Evolutionary conservation across 148 eudicot species (phyloP), one percentile per base, ranked within the genome.

Genomic region (Silene latifolia): DNA sequence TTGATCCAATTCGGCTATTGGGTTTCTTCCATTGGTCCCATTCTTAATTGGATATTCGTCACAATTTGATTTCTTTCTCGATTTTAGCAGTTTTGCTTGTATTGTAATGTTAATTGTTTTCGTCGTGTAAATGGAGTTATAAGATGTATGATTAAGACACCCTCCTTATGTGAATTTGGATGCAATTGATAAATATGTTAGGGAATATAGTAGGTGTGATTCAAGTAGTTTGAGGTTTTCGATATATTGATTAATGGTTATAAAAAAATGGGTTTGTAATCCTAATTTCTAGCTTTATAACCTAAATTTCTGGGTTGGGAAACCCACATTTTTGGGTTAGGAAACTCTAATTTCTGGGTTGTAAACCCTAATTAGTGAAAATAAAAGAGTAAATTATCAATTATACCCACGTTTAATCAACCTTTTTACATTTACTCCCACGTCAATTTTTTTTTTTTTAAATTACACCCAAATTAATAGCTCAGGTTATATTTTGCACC

Each of bases 11-110:
- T 74, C 83, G 83, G 23, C 86, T 90, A 61, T 77, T 87, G 51
- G 79, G 83, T 70, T 92, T 92, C 91, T 92, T 92, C 81, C 48
- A 82, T 67, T 92, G 98, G 96, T 83, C 90, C 15, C 35, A 62
- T 78, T 67, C 74, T 60, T 82, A 80, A 77, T 65, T 87, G 87
- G 88, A 88, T 90, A 80, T 73, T 67, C 76, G 76, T 80, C 93
- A 89, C 32, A 83, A 86, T 74, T 74, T 92, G 75, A 60, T 74
- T 74, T 87, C 93, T 44, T 84, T 79, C 74, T 87, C 87, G 4
- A 73, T 89, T 80, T 76, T 92, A 67, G 82, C 83, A 19, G 74
- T 92, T 69, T 25, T 77, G 10, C 81, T 92, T n/a, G n/a, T n/a
- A n/a, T 14, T 88, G 96, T 65, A 76, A 83, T 63, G 74, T 83